A percentile compares a stretch with the other conserved stretches of the same genome.
Evolutionary conservation across 2,329 filamentous ascomycete genomes (phyloP).

Genomic region (Cryphonectria carpinicola): DNA sequence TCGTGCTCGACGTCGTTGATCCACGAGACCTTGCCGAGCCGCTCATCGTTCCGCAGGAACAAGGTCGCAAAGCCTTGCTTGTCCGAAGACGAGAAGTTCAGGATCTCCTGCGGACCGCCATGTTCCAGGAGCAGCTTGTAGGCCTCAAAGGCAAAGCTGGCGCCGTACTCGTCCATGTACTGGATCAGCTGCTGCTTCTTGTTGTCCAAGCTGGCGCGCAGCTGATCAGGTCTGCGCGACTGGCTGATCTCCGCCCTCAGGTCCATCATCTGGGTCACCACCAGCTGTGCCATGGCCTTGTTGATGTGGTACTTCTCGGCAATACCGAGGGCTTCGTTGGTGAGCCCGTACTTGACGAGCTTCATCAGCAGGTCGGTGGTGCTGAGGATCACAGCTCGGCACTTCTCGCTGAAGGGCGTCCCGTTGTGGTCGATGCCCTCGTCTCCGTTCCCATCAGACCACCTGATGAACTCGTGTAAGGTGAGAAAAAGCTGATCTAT

Average conservation of each 20-base stretch:
- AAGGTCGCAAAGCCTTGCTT: conserved; percentile 72
- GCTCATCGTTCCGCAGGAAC: conserved; percentile 74
- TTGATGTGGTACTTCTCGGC: conserved; percentile 62
- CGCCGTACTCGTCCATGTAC: conserved; percentile 67
- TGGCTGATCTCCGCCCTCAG: conserved; percentile 42
- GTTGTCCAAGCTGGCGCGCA: conserved; percentile 49
- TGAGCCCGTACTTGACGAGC: conserved; percentile 58
- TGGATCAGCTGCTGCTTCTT: conserved; percentile 52
- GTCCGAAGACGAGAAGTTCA: conserved; percentile 72
- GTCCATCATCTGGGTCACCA: conserved; percentile 56
- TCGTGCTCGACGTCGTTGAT: conserved; percentile 88
- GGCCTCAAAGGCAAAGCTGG: conserved; percentile 73
- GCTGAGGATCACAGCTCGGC: conserved; percentile 38
- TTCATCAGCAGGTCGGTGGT: conserved; percentile 51
- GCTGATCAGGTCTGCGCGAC: conserved; percentile 42
- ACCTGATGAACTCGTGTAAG: conserved; percentile 57
- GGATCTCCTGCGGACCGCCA: conserved; percentile 67
- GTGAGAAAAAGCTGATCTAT: conserved; percentile 60
- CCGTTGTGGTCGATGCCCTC: conserved; percentile 51
- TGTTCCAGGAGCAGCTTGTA: conserved; percentile 77
- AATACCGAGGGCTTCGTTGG: conserved; percentile 61
- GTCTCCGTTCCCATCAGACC: conserved; percentile 51
- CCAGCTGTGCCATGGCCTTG: conserved; percentile 58
- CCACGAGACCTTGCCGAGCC: conserved; percentile 83
- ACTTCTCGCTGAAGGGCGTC: conserved; percentile 54